Evolutionary conservation across 805 yeast genomes (phyloP), one percentile per base, ranked within the genome.

Genomic region (Candida sphagnicola): DNA sequence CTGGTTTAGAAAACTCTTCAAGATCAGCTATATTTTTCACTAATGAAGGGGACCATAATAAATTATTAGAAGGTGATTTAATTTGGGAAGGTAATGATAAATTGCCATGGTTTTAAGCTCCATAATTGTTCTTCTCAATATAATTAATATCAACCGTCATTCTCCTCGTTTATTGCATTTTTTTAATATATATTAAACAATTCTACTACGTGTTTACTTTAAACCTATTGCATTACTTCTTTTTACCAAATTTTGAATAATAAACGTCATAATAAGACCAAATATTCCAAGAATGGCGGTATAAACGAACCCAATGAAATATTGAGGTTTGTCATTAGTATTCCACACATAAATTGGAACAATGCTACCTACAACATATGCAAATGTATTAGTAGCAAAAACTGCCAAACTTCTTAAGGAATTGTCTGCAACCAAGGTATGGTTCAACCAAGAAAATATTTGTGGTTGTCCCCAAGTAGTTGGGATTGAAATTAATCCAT

Each of bases 391-490:
- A 8, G 70, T 65, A 18, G 48, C 39, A 8, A 64, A 67, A 16
- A 65, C 61, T n/a, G 62, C 53, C 36, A 65, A 62, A 40, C 55
- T 49, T 57, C 64, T 50, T 52, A 62, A 57, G 65, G 61, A 50
- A 49, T 71, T 75, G 44, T 72, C 71, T 8, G 59, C 50, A 16
- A 61, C 59, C 15, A 77, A 48, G 16, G 67, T 46, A 24, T 74
- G 57, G 47, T 77, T 77, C 25, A 75, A 67, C 83, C 82, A 77
- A 3, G 78, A 61, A 42, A 67, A 77, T 11, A 75, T 72, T 46
- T 73, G 66, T 2, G 80, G 80, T 56, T 73, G 80, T 1, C 78
- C 81, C 70, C 68, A 68, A 2, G 72, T 50, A 0, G 70, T 57
- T 8, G 78, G 77, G 12, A 71, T 52, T 3, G 76, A 75, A 2